Base-by-base conservation (phyloP, 2,329 filamentous ascomycete genomes). In the Arthrobotrys pseudoclavata region DNA sequence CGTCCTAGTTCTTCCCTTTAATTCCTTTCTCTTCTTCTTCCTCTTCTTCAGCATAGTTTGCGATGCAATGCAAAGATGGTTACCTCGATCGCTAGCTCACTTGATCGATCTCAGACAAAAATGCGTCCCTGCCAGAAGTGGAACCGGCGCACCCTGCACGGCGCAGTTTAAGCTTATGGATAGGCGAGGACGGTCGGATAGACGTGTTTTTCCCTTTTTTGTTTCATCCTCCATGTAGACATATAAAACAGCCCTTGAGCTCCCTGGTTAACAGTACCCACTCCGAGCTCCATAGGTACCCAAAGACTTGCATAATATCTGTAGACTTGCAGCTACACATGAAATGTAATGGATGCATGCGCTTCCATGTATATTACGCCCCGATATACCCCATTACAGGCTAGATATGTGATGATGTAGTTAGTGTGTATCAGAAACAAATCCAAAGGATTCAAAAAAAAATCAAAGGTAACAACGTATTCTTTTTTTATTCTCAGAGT, bases 401-500 rank as follows among this genome's bases (percentile, higher is more conserved):
- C 10, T 50, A 50, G 6, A 26, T 1, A 52, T 53, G 50, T 29
- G 50, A 31, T 53, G 50, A 53, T 53, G 50, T 53, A 29, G 50
- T 2, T 5, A 26, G 12, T n/a, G 4, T 40, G 42, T 20, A 45
- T 45, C 42, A 45, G 37, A 45, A 45, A 10, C 12, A 45, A 20
- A 9, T 2, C 2, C 4, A 20, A 45, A 45, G 42, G 42, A 45
- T 45, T 45, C 42, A 45, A 45, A 45, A 45, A 18, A 20, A 2
- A 20, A 1, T n/a, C 4, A 7, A 9, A 7, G 34, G 4, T 13
- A 20, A n/a, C 13, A 37, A 9, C n/a, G 31, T 53, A 53, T 53
- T 57, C n/a, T 20, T 57, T 57, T 57, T 57, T 57, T 20, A 34
- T 57, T 29, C 50, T 53, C 15, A 53, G 31, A 53, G 50, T 34